Evolutionary conservation across 1,284 basidiomycete species (phyloP).

Genomic region (Pyrrhoderma noxium): DNA sequence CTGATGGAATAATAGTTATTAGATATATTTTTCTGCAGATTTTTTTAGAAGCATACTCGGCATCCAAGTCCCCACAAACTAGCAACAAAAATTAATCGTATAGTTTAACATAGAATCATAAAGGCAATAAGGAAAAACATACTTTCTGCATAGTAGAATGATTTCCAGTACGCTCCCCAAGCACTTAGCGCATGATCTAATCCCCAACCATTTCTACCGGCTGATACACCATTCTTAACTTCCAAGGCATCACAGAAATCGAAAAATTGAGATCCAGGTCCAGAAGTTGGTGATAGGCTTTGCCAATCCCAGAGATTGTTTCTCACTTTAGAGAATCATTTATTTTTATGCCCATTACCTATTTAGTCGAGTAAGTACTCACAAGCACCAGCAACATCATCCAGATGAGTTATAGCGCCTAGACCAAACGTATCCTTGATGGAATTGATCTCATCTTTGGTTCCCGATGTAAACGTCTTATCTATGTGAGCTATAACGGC

Average conservation of each 20-base stretch:
- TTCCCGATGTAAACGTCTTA: slow-evolving; percentile 39
- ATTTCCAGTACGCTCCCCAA: slow-evolving; percentile 53
- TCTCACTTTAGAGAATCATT: slow-evolving; percentile 35
- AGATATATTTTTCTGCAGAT: background rate
- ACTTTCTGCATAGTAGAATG: slow-evolving; percentile 36
- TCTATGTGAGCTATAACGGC: slow-evolving; percentile 60
- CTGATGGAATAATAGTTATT: slow-evolving; percentile 25
- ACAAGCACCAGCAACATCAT: slow-evolving; percentile 61
- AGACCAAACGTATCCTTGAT: slow-evolving; percentile 56
- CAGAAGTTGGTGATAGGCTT: slow-evolving; percentile 39
- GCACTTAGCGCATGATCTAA: slow-evolving; percentile 51
- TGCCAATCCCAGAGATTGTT: slow-evolving; percentile 54
- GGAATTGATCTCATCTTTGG: slow-evolving; percentile 38
- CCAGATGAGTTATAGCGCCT: slow-evolving; percentile 46
- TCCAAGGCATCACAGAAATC: slow-evolving; percentile 69
- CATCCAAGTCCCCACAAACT: slow-evolving; percentile 39
- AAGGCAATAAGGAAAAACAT: slow-evolving; percentile 22
- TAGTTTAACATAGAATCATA: slow-evolving; percentile 1
- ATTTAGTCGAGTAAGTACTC: slow-evolving; percentile 17
- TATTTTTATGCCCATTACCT: background rate
- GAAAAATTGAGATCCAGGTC: slow-evolving; percentile 41
- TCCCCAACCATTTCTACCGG: slow-evolving; percentile 53
- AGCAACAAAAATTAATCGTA: background rate
- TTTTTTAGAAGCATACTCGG: slow-evolving; percentile 32
- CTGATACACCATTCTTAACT: slow-evolving; percentile 52